Conservation (phyloP, 2,329 filamentous ascomycete genomes). For the Colletotrichum nymphaeae region DNA sequence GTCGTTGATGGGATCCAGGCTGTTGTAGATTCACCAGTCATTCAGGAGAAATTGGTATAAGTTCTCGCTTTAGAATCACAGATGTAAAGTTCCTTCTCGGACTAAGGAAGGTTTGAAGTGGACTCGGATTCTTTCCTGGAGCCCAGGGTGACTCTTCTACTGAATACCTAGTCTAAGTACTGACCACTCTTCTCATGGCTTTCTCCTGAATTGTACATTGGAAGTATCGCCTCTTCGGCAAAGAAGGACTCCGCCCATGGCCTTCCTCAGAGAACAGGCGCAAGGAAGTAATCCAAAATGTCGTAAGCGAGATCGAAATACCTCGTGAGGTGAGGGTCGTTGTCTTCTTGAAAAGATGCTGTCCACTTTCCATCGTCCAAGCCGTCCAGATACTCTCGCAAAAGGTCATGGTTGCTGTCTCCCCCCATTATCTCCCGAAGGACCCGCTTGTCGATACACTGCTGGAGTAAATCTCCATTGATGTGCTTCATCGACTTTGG, state of each 20-base stretch:
- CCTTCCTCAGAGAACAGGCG: slow-evolving; percentile 57
- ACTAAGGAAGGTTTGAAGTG: not conserved
- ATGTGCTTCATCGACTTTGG: slow-evolving; percentile 69
- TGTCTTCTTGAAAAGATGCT: slow-evolving; percentile 41
- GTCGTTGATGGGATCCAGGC: not conserved
- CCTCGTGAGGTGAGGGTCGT: slow-evolving; percentile 34
- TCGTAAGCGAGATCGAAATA: slow-evolving; percentile 65
- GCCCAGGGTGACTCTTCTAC: not conserved
- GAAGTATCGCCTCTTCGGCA: not conserved
- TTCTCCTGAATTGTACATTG: not conserved
- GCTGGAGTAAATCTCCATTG: slow-evolving; percentile 73
- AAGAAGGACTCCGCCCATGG: not conserved
- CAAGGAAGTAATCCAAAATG: slow-evolving; percentile 64
- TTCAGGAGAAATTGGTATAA: too few relatives aligned
- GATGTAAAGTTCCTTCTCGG: too few relatives aligned
- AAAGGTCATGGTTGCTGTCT: slow-evolving; percentile 49
- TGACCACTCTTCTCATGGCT: too few relatives aligned
- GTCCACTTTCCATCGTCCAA: slow-evolving; percentile 60
- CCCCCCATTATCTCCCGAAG: slow-evolving; percentile 56
- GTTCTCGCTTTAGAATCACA: too few relatives aligned
- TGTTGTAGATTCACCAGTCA: not conserved
- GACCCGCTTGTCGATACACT: slow-evolving; percentile 59
- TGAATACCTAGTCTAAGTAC: not conserved
- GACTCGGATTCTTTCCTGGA: not conserved
- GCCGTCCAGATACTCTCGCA: slow-evolving; percentile 61